Evolutionary conservation across 2,329 filamentous ascomycete genomes (phyloP).

Genomic region (Xylaria sp.): DNA sequence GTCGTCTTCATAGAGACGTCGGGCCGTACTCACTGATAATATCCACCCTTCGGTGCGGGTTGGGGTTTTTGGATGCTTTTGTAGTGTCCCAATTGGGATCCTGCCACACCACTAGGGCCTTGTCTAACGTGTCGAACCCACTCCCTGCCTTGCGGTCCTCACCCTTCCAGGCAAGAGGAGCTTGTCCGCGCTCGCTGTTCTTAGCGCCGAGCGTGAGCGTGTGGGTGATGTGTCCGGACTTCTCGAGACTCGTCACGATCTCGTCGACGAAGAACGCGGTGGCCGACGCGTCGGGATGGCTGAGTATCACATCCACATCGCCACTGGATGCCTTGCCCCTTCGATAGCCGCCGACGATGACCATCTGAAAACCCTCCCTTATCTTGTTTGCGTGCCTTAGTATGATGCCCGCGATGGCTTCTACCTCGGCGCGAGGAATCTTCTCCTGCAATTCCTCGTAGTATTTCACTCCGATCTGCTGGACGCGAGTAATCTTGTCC

Average conservation of each 20-base stretch:
- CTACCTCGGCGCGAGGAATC: slow-evolving; percentile 76
- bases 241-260: slow-evolving; percentile 74
- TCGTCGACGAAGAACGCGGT: slow-evolving; percentile 74
- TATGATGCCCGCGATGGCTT: slow-evolving; percentile 68
- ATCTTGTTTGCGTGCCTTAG: slow-evolving; percentile 70
- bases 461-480: slow-evolving; percentile 93
- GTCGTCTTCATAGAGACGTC: not conserved
- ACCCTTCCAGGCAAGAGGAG: slow-evolving; percentile 59
- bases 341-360: slow-evolving; percentile 80
- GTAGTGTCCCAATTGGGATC: slow-evolving; percentile 58
- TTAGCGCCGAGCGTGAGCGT: slow-evolving; percentile 73
- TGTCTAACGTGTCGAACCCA: slow-evolving; percentile 89
- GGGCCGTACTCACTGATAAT: slow-evolving; percentile 63
- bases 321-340: slow-evolving; percentile 75
- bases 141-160: slow-evolving; percentile 47
- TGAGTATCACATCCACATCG: slow-evolving; percentile 86
- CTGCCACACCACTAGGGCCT: slow-evolving; percentile 92
- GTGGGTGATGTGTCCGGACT: slow-evolving; percentile 76
- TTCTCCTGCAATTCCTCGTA: slow-evolving; percentile 81
- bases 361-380: slow-evolving; percentile 59
- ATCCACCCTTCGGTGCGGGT: slow-evolving; percentile 83
- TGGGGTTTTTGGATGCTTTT: slow-evolving; percentile 64
- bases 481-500: slow-evolving; percentile 73
- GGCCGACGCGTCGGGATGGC: slow-evolving; percentile 71
- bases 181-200: slow-evolving; percentile 75